A percentile compares a stretch with the other conserved stretches of the same genome.
Evolutionary conservation across 257 asterid genomes (phyloP).

Genomic region (Jaltomata sinuosa): DNA sequence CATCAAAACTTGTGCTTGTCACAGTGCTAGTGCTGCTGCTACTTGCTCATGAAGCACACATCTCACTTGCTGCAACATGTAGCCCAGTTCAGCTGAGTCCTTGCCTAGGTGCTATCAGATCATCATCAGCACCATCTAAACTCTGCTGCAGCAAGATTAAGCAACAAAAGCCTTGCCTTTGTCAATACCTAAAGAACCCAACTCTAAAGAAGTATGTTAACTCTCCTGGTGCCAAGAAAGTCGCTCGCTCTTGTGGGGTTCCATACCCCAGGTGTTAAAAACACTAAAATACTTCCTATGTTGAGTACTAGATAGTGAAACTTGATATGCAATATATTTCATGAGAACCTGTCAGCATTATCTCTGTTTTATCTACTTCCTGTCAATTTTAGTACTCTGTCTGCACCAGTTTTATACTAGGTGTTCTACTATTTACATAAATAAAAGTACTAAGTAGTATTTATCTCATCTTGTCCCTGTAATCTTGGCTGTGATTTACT

Average conservation of each 20-base stretch:
- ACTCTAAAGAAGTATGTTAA: not conserved
- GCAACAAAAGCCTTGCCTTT: conserved; percentile 19
- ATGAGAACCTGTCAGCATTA: not conserved
- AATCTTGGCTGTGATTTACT: not conserved
- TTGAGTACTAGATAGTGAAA: not conserved
- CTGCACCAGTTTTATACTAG: not conserved
- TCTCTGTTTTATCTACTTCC: not conserved
- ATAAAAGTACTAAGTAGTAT: not conserved
- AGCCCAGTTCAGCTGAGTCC: conserved; percentile 8
- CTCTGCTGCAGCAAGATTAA: conserved; percentile 22
- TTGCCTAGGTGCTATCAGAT: conserved; percentile 16
- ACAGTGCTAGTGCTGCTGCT: conserved; percentile 16
- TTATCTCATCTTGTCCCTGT: not conserved
- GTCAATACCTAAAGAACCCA: conserved; percentile 24
- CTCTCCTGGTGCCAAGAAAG: conserved; percentile 14
- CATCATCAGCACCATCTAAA: conserved; percentile 3
- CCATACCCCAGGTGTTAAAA: conserved; percentile 21
- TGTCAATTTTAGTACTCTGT: not conserved
- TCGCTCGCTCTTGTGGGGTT: conserved; percentile 16
- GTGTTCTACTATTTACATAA: not conserved
- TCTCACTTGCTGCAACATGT: conserved; percentile 15
- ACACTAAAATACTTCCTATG: not conserved
- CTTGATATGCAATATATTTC: not conserved
- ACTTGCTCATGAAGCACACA: conserved; percentile 6
- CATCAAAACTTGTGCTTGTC: not conserved